phyloP scores from a whole-genome alignment of 495 filamentous ascomycete genomes.

The Emericellopsis terricola region DNA sequence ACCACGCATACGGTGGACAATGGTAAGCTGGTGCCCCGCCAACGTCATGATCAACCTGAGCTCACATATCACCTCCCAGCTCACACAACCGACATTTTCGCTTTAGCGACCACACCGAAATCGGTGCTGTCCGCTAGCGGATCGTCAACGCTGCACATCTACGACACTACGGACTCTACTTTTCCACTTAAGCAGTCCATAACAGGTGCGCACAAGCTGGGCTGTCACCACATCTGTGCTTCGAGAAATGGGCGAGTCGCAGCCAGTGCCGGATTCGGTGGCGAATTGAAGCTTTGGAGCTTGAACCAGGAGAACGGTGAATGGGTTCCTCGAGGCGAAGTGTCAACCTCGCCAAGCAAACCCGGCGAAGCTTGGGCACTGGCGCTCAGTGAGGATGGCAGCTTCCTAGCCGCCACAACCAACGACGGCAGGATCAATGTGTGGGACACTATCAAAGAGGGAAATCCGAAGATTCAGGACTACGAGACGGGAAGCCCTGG shows the following conservation, averaged over 20 bases:
- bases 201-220: slow-evolving; percentile 57
- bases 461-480: slow-evolving; percentile 41
- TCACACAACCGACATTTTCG: slow-evolving; percentile 78
- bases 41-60: background rate
- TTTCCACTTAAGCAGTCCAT: slow-evolving; percentile 66
- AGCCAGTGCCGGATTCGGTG: slow-evolving; percentile 72
- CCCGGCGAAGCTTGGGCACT: slow-evolving; percentile 70
- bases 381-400: slow-evolving; percentile 63
- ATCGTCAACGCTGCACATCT: slow-evolving; percentile 57
- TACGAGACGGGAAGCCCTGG: slow-evolving; percentile 75
- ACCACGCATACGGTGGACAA: slow-evolving; percentile 77
- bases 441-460: slow-evolving; percentile 49
- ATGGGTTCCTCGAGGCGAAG: slow-evolving; percentile 21
- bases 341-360: slow-evolving; percentile 19
- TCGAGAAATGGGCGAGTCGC: slow-evolving; percentile 49
- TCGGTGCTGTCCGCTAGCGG: slow-evolving; percentile 70
- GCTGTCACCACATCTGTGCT: slow-evolving; percentile 72
- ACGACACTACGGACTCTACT: slow-evolving; percentile 47
- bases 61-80: slow-evolving; percentile 26
- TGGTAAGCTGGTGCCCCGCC: slow-evolving; percentile 30
- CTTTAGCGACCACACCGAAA: slow-evolving; percentile 61
- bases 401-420: slow-evolving; percentile 63
- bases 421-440: slow-evolving; percentile 75
- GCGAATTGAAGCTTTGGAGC: slow-evolving; percentile 67
- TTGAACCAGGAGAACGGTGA: slow-evolving; percentile 34